Evolutionary conservation across 2,329 filamentous ascomycete genomes (phyloP).

Genomic region (Penicillium olsonii): DNA sequence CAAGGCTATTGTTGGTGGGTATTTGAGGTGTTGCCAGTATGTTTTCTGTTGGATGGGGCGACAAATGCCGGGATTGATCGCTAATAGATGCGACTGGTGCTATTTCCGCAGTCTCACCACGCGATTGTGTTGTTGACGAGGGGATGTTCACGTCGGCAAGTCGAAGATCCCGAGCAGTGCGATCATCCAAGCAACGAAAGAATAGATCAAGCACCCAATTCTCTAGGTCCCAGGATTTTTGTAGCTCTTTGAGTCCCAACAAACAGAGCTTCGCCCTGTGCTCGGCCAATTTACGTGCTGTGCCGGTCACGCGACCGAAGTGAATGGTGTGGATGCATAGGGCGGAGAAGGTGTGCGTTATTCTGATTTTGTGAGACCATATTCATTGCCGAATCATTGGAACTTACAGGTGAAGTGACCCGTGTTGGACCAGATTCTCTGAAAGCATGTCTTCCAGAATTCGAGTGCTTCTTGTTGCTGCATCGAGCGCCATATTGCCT

Average conservation of each 20-base stretch:
- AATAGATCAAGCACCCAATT: slow-evolving; percentile 54
- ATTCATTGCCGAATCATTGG: background rate
- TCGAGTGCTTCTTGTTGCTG: slow-evolving; percentile 48
- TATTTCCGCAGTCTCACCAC: background rate
- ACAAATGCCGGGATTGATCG: background rate
- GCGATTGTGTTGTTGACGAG: background rate
- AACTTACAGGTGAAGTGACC: slow-evolving; percentile 46
- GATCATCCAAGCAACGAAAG: slow-evolving; percentile 50
- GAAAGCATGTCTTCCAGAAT: slow-evolving; percentile 53
- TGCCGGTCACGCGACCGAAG: slow-evolving; percentile 39
- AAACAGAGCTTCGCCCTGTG: slow-evolving; percentile 53
- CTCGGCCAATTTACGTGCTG: slow-evolving; percentile 48
- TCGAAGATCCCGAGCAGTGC: slow-evolving; percentile 44
- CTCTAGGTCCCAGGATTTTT: slow-evolving; percentile 53
- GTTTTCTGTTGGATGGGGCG: slow-evolving; percentile 6
- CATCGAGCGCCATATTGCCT: slow-evolving; percentile 47
- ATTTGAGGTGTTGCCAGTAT: slow-evolving; percentile 6
- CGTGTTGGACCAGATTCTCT: slow-evolving; percentile 46
- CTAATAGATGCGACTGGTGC: slow-evolving; percentile 3
- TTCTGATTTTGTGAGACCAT: slow-evolving; percentile 26
- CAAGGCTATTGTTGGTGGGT: slow-evolving; percentile 7
- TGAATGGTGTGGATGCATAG: slow-evolving; percentile 53
- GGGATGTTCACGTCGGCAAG: slow-evolving; percentile 19
- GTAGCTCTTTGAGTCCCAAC: slow-evolving; percentile 50
- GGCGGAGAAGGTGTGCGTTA: slow-evolving; percentile 52